Base-by-base conservation (phyloP, 129 eudicot species). In the Chrysanthemum seticuspe region DNA sequence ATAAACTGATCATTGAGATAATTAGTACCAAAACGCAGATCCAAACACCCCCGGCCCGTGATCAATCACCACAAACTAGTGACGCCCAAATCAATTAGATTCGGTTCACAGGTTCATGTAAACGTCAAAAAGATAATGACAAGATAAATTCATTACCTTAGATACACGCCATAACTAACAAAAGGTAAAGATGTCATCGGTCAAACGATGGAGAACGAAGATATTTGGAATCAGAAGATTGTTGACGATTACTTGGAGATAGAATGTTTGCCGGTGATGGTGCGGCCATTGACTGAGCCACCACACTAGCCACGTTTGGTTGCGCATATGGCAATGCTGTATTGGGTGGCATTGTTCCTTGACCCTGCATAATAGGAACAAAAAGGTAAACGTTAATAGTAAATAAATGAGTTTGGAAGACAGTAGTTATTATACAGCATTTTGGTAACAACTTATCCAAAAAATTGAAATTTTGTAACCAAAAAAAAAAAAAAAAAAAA, bases 341-440 rank as follows among this genome's bases (percentile, higher is more conserved):
- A 56, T 59, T 19, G 5, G 68, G 76, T 55, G 81, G 64, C 51
- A 73, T 73, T 34, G 51, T n/a, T 13, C 71, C 80, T 66, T 84
- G 80, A 40, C 74, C 92, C 87, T 82, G 70, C 73, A 68, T 76
- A 68, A 76, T 19, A 13, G 61, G 6, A 51, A 73, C 18, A 55
- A 73, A 5, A 1, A 15, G 11, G 9, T 25, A 29, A 14, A 2
- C 4, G 13, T 3, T 48, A 29, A 13, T 45, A 65, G 68, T 63
- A 72, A 59, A 70, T 4, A 18, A 54, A 19, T 1, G 65, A 75
- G 67, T 75, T 44, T 1, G 10, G 14, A 19, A 52, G 10, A 65
- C 57, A 48, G 72, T 67, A 48, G 8, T 16, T 16, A 65, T 15
- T 16, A 44, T 15, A 16, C 2, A 44, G 15, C 3, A 40, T 9